Evolutionary conservation across 129 eudicot genomes (phyloP).

Genomic region (Helianthus annuus): DNA sequence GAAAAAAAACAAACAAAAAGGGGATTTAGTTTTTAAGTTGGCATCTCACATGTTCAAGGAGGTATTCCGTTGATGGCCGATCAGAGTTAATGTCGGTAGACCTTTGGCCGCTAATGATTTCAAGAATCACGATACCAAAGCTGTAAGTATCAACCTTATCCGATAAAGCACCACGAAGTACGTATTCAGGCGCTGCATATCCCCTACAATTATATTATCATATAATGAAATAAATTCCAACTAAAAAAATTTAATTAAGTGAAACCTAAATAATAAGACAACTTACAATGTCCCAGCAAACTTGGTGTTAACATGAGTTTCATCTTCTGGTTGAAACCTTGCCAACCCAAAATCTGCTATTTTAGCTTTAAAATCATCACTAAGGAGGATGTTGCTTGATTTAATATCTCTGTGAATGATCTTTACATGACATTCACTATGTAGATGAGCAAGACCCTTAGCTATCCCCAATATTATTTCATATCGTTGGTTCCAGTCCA

Average conservation of each 20-base stretch:
- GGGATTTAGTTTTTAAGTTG: neutral
- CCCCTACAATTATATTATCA: slow-evolving; percentile 36
- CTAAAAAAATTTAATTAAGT: neutral
- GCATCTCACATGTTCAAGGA: slow-evolving; percentile 53
- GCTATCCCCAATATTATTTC: slow-evolving; percentile 61
- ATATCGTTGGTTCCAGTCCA: slow-evolving; percentile 57
- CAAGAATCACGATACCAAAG: slow-evolving; percentile 61
- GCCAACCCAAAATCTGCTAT: slow-evolving; percentile 79
- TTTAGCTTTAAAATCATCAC: slow-evolving; percentile 54
- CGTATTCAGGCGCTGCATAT: too few species aligned
- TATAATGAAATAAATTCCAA: neutral
- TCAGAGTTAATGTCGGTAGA: slow-evolving; percentile 42
- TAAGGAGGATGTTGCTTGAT: slow-evolving; percentile 60
- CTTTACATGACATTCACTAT: slow-evolving; percentile 57
- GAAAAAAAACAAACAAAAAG: neutral
- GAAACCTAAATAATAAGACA: neutral
- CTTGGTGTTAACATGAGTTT: slow-evolving; percentile 63
- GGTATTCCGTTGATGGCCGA: slow-evolving; percentile 42
- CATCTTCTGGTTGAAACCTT: slow-evolving; percentile 58
- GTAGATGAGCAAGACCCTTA: slow-evolving; percentile 67
- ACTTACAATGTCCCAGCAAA: slow-evolving; percentile 78
- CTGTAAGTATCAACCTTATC: slow-evolving; percentile 47
- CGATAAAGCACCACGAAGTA: too few species aligned
- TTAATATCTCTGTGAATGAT: slow-evolving; percentile 72
- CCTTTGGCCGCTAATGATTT: slow-evolving; percentile 57